These are phyloP conservation scores for Ramaria rubella DNA, from an alignment of 768 basidiomycete species.

Conservation along the genomic window DNA sequence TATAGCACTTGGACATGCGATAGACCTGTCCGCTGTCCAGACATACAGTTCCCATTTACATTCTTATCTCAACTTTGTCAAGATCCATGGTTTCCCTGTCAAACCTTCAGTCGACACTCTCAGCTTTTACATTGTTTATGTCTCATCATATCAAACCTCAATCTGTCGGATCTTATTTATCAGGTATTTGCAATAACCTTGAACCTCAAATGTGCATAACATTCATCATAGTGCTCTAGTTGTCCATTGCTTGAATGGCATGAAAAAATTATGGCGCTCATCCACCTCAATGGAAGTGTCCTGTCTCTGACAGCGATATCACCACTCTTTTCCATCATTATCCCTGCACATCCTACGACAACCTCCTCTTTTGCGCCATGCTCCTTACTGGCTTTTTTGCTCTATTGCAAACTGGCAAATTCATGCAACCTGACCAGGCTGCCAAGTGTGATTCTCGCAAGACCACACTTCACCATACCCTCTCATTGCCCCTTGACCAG, in stretches of 20 bases:
- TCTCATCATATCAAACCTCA: slow-evolving; percentile 31
- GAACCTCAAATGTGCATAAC: slow-evolving; percentile 18
- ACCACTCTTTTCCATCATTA: slow-evolving; percentile 16
- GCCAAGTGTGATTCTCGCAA: slow-evolving; percentile 16
- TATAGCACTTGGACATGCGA: slow-evolving; percentile 27
- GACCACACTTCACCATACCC: slow-evolving; percentile 12
- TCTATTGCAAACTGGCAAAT: slow-evolving; percentile 24
- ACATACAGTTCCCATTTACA: slow-evolving; percentile 25
- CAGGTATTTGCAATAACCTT: slow-evolving; percentile 31
- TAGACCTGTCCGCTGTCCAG: slow-evolving; percentile 20
- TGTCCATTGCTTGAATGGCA: slow-evolving; percentile 24
- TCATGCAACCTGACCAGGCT: slow-evolving; percentile 15
- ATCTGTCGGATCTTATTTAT: too few species aligned
- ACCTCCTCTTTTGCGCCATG: slow-evolving; percentile 23
- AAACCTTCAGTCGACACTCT: slow-evolving; percentile 34
- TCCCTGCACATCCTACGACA: slow-evolving; percentile 22
- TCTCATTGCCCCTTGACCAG: background rate
- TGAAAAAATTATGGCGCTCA: slow-evolving; percentile 19
- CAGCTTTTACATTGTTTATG: slow-evolving; percentile 30
- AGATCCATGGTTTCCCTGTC: slow-evolving; percentile 26
- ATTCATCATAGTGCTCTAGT: slow-evolving; percentile 22
- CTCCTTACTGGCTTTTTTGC: slow-evolving; percentile 20
- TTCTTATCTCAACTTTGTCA: slow-evolving; percentile 32
- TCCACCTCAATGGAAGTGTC: slow-evolving; percentile 19
- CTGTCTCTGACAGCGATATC: slow-evolving; percentile 18